Evolutionary conservation across 225 moss, liverwort and hornwort species (phyloP).

Genomic region (Ulota crispa): DNA sequence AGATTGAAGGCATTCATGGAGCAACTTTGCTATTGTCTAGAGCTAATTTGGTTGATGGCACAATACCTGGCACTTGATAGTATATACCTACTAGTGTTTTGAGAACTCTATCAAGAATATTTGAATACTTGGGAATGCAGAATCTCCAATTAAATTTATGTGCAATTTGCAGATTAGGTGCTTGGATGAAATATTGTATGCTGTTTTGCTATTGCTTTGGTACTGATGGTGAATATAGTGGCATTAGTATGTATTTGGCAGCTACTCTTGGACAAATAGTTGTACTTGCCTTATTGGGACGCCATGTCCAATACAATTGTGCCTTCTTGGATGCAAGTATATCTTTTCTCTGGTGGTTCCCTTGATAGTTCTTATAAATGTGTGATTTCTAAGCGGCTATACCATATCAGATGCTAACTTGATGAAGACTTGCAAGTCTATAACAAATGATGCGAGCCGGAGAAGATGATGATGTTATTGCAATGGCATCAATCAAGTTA

Average conservation of each 20-base stretch:
- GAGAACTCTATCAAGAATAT: too few relatives aligned
- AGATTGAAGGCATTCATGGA: too few relatives aligned
- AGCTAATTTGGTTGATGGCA: too few relatives aligned
- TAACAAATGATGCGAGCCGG: too few relatives aligned
- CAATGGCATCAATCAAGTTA: slow-evolving; percentile 74
- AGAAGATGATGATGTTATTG: slow-evolving; percentile 70
- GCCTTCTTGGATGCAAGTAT: slow-evolving; percentile 85
- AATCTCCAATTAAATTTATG: neutral
- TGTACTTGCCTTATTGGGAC: too few relatives aligned
- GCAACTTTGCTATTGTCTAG: too few relatives aligned
- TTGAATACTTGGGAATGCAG: neutral
- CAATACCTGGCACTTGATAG: too few relatives aligned
- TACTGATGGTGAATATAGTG: slow-evolving; percentile 11
- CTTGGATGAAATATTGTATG: neutral
- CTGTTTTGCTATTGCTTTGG: neutral
- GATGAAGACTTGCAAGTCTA: neutral
- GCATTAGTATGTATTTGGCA: slow-evolving; percentile 44
- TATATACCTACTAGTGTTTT: too few relatives aligned
- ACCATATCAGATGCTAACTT: neutral
- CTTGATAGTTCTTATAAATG: neutral
- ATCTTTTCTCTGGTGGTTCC: neutral
- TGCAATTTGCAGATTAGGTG: neutral
- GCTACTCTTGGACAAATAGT: slow-evolving; percentile 96
- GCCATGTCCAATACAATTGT: too few relatives aligned
- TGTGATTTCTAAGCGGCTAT: neutral